A percentile compares a stretch with the other conserved stretches of the same genome.
These are phyloP conservation scores for Rickenella mellea DNA, from an alignment of 768 basidiomycete species.

Conservation along the genomic window DNA sequence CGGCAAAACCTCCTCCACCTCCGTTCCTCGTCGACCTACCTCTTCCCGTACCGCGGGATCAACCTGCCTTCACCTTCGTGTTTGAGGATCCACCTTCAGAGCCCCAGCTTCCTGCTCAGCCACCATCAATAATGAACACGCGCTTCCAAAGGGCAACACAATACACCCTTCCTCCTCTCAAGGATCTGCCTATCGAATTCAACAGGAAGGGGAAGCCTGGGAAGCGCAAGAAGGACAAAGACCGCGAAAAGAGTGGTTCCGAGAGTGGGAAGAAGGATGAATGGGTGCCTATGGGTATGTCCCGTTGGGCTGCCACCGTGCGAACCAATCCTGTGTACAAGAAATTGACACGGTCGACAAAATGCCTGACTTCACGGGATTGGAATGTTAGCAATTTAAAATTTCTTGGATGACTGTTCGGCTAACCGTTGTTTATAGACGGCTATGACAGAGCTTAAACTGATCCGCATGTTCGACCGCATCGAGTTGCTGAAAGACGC, in stretches of 20 bases:
- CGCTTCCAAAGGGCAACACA: constrained; percentile 3
- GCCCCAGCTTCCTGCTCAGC: background rate
- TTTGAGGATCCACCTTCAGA: background rate
- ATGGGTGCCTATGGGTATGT: constrained; percentile 54
- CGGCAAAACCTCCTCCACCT: background rate
- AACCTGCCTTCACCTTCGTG: background rate
- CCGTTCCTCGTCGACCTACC: background rate
- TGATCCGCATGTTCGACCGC: constrained; percentile 72
- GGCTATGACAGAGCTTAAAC: constrained; percentile 68
- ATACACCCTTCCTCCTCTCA: constrained; percentile 49
- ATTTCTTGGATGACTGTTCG: background rate
- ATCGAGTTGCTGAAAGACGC: constrained; percentile 76
- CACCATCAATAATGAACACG: background rate
- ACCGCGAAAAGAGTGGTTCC: constrained; percentile 29
- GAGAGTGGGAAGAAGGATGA: constrained; percentile 39
- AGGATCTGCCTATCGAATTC: constrained; percentile 45
- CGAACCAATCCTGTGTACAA: constrained; percentile 70
- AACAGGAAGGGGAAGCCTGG: constrained; percentile 36
- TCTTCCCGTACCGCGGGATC: too few relatives aligned
- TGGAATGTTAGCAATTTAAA: constrained; percentile 60
- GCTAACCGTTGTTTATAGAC: constrained; percentile 35
- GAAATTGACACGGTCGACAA: constrained; percentile 58
- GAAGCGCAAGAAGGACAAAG: constrained; percentile 45
- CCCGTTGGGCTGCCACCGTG: constrained; percentile 61
- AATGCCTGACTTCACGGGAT: constrained; percentile 71